Conservation (phyloP, 192 early-diverging fungal species). For the Lobosporangium transversale region DNA sequence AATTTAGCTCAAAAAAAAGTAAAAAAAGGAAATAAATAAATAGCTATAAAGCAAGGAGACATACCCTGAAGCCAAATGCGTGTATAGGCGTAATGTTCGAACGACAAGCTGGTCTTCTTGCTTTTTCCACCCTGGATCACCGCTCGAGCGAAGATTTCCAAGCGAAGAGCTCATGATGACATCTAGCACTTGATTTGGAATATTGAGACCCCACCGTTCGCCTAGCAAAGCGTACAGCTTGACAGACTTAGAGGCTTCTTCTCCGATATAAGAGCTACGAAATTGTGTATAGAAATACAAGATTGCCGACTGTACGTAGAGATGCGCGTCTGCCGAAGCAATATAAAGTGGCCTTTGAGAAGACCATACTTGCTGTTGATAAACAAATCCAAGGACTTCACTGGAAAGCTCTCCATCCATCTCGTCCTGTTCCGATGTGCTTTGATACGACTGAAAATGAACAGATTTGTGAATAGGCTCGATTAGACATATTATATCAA, state of each 20-base stretch:
- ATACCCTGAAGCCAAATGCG: slow-evolving; percentile 78
- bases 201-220: slow-evolving; percentile 73
- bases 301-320: slow-evolving; percentile 81
- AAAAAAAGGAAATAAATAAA: not conserved
- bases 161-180: slow-evolving; percentile 64
- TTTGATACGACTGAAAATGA: slow-evolving; percentile 69
- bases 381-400: slow-evolving; percentile 75
- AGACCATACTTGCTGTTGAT: slow-evolving; percentile 67
- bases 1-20: not conserved
- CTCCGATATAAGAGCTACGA: slow-evolving; percentile 84
- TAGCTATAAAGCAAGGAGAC: not conserved
- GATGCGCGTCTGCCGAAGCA: slow-evolving; percentile 59
- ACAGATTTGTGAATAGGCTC: not conserved
- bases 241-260: slow-evolving; percentile 64
- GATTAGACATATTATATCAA: not conserved
- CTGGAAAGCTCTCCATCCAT: slow-evolving; percentile 81
- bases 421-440: slow-evolving; percentile 80
- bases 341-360: slow-evolving; percentile 59
- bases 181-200: slow-evolving; percentile 68
- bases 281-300: slow-evolving; percentile 84
- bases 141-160: slow-evolving; percentile 41
- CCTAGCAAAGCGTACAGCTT: slow-evolving; percentile 75
- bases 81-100: slow-evolving; percentile 76
- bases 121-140: slow-evolving; percentile 42
- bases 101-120: slow-evolving; percentile 41